Conservation (phyloP, 1,284 basidiomycete genomes). For the Inonotus obliquus region DNA sequence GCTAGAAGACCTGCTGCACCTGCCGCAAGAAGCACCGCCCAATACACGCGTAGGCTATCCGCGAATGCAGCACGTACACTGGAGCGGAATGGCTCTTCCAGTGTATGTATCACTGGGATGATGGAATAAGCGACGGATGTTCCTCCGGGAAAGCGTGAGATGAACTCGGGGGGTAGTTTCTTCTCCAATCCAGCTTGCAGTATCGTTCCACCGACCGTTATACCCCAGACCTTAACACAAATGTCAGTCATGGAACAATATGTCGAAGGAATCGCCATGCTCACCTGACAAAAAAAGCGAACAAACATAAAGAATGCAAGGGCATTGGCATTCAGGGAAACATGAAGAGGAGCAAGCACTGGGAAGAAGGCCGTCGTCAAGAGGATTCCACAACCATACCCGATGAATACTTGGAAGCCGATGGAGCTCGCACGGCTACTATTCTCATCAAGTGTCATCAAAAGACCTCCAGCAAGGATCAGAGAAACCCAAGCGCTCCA, state of each 20-base stretch:
- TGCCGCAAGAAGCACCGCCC: conserved; percentile 31
- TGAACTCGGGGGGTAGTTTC: conserved; percentile 31
- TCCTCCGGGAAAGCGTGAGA: conserved; percentile 28
- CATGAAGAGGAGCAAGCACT: conserved; percentile 32
- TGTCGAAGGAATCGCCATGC: not conserved
- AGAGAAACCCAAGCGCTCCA: conserved; percentile 36
- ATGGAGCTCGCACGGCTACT: conserved; percentile 27
- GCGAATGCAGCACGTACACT: conserved; percentile 34
- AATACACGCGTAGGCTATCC: conserved; percentile 29
- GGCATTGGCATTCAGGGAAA: conserved; percentile 29
- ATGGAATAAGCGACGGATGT: conserved; percentile 32
- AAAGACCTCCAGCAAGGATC: conserved; percentile 33
- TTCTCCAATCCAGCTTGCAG: conserved; percentile 35
- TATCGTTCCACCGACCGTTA: conserved; percentile 34
- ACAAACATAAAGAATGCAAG: conserved; percentile 31
- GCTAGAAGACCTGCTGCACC: conserved; percentile 27
- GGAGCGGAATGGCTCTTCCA: conserved; percentile 29
- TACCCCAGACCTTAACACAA: conserved; percentile 31
- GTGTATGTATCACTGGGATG: conserved; percentile 30
- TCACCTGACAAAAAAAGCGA: conserved; percentile 26
- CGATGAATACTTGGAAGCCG: conserved; percentile 31
- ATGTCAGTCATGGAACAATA: too few species aligned
- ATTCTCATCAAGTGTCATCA: conserved; percentile 33
- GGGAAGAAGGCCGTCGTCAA: conserved; percentile 28
- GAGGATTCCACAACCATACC: conserved; percentile 31